Conservation (phyloP, 257 asterid species). For the Solanum chiquidenum region DNA sequence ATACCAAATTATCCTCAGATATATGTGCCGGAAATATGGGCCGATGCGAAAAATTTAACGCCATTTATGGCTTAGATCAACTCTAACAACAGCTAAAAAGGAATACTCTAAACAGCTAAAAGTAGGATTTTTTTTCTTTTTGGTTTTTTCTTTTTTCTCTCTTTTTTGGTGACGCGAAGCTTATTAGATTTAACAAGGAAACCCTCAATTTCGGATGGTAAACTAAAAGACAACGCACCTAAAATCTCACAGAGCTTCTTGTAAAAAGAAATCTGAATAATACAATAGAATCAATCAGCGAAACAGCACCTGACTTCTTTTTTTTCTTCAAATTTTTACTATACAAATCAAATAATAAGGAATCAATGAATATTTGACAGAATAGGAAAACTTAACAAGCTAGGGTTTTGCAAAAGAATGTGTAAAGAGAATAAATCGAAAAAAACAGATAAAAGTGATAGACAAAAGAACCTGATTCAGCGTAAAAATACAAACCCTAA, state of each 20-base stretch:
- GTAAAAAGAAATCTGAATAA: conserved; percentile 12
- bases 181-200: conserved; percentile 37
- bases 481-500: background rate
- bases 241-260: conserved; percentile 75
- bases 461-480: background rate
- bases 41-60: conserved; percentile 73
- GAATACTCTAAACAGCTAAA: background rate
- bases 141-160: background rate
- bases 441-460: background rate
- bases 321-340: background rate
- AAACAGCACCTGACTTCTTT: conserved; percentile 2
- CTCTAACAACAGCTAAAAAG: conserved; percentile 1
- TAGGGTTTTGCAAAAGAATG: conserved; percentile 11
- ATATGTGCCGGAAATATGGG: conserved; percentile 40
- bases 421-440: background rate
- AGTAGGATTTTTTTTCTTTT: background rate
- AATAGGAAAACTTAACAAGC: conserved; percentile 2
- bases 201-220: conserved; percentile 83
- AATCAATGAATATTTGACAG: conserved; percentile 23
- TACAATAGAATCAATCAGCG: conserved; percentile 1
- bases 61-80: conserved; percentile 35
- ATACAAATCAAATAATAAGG: conserved; percentile 13
- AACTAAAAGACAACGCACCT: conserved; percentile 80
- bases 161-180: background rate
- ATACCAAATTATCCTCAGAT: conserved; percentile 52